These are phyloP conservation scores for Linnemannia elongata DNA, from an alignment of 192 early-diverging fungal genomes.

Conservation along the genomic window DNA sequence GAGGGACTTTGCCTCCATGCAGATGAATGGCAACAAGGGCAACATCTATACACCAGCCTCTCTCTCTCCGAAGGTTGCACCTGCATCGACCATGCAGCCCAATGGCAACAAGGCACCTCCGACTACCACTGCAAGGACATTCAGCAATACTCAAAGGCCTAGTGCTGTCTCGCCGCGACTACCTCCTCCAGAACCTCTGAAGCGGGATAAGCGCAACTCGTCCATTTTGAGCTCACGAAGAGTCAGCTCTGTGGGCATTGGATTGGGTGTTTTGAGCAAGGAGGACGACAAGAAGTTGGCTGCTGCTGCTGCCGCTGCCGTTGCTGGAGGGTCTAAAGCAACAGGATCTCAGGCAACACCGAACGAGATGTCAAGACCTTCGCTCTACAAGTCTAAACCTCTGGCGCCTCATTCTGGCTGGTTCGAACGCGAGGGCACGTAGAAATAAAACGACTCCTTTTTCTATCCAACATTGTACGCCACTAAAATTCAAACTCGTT, in stretches of 20 bases:
- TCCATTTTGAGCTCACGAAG: conserved; percentile 51
- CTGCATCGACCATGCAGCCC: neutral
- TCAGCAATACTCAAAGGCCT: conserved; percentile 44
- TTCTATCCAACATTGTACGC: neutral
- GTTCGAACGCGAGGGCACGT: conserved; percentile 15
- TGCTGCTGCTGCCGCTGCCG: neutral
- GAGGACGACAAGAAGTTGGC: conserved; percentile 25
- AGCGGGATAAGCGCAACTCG: conserved; percentile 54
- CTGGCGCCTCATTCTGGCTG: conserved; percentile 20
- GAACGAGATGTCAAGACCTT: conserved; percentile 2
- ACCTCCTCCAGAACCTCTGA: conserved; percentile 35
- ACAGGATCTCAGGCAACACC: neutral
- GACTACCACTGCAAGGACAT: conserved; percentile 39
- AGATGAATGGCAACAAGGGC: conserved; percentile 17
- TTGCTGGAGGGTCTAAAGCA: neutral
- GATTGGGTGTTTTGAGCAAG: conserved; percentile 46
- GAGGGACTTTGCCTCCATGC: conserved; percentile 17
- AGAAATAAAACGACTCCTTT: neutral
- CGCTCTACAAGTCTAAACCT: conserved; percentile 18
- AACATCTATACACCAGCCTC: conserved; percentile 1
- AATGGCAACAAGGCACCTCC: neutral
- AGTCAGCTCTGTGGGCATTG: conserved; percentile 52
- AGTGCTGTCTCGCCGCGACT: conserved; percentile 20
- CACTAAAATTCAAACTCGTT: neutral
- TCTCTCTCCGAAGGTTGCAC: neutral